Percentiles rank a stretch among this genome's conserved stretches.
Conservation (phyloP, 2,329 filamentous ascomycete genomes). For the Alternaria postmessia region DNA sequence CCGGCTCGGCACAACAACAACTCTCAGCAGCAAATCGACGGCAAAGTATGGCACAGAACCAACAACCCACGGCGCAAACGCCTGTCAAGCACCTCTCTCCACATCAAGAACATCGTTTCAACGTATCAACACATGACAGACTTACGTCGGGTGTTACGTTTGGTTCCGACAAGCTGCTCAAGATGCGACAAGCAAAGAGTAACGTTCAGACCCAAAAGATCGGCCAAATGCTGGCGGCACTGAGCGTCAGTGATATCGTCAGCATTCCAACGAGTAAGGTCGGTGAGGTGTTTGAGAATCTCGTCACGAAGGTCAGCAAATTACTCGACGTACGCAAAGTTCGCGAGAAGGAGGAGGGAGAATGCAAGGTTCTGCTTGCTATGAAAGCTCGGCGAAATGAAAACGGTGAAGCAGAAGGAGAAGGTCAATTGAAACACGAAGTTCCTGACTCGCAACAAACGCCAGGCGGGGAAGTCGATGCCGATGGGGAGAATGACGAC, state of each 20-base stretch:
- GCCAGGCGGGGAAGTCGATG: constrained; percentile 32
- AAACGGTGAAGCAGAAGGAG: constrained; percentile 14
- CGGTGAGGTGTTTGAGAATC: constrained; percentile 73
- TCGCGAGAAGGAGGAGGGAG: constrained; percentile 76
- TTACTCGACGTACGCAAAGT: constrained; percentile 78
- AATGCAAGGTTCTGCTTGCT: constrained; percentile 56
- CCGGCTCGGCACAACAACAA: constrained; percentile 38
- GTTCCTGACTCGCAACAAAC: constrained; percentile 30
- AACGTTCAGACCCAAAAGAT: constrained; percentile 80
- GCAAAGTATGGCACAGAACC: constrained; percentile 42
- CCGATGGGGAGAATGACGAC: constrained; percentile 24
- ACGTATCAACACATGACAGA: constrained; percentile 85
- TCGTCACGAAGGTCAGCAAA: constrained; percentile 72
- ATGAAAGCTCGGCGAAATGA: constrained; percentile 46
- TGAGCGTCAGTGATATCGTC: constrained; percentile 74
- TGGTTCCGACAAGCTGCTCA: constrained; percentile 82
- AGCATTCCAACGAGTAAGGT: constrained; percentile 78
- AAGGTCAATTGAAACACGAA: constrained; percentile 29
- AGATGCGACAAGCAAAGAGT: constrained; percentile 79
- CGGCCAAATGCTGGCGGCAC: constrained; percentile 72
- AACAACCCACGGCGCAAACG: constrained; percentile 50
- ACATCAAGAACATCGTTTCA: constrained; percentile 80
- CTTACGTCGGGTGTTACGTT: constrained; percentile 87
- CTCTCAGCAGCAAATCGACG: constrained; percentile 46
- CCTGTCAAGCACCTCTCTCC: constrained; percentile 65